Base-by-base conservation (phyloP, 2,329 filamentous ascomycete genomes). In the Alternaria hordeiaustralica region DNA sequence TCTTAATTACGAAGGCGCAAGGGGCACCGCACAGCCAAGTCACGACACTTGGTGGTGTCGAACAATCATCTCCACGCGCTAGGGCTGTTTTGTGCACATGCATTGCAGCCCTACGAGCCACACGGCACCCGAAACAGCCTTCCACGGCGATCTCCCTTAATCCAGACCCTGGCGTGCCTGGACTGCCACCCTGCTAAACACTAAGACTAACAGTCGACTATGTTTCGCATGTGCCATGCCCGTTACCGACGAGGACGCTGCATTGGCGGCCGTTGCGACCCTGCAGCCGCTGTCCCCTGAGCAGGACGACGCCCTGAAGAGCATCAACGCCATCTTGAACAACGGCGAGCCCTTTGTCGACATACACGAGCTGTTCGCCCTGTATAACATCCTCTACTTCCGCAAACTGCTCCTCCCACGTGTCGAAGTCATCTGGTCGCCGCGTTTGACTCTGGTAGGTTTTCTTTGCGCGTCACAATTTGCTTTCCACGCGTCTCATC, bases 341-440 rank as follows among this genome's bases (percentile, higher is more conserved):
- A 71, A 79, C 44, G 72, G 71, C 28, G 75, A 80, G 58, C 80
- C 81, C 1, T 80, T 82, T 60, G 78, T 82, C 21, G 77, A 83
- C 62, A 71, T 83, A 20, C 78, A 81, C 49, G 71, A 78, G 58
- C 77, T 83, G 6, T 82, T 83, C 60, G 67, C 62, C 13, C 71
- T 79, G 56, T 83, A 81, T 68, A 75, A 82, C 65, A 71, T 75
- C 23, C 71, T 84, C 46, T 83, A 84, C 74, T 83, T 84, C 69
- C 75, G 80, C 46, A 68, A 69, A 20, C 74, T 82, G 12, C 75
- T 84, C 2, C 55, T 78, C 8, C 72, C 79, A 8, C 75, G 76
- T 33, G 81, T 83, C n/a, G 76, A 83, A 55, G 74, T 83, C 21
- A 71, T 79, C 6, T 84, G 82, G 82, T 83, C 82, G 23, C 65